A percentile compares a stretch with the other conserved stretches of the same genome.
These are phyloP conservation scores for Phytopythium boreale DNA, from an alignment of 352 stramenopile species.

Conservation along the genomic window DNA sequence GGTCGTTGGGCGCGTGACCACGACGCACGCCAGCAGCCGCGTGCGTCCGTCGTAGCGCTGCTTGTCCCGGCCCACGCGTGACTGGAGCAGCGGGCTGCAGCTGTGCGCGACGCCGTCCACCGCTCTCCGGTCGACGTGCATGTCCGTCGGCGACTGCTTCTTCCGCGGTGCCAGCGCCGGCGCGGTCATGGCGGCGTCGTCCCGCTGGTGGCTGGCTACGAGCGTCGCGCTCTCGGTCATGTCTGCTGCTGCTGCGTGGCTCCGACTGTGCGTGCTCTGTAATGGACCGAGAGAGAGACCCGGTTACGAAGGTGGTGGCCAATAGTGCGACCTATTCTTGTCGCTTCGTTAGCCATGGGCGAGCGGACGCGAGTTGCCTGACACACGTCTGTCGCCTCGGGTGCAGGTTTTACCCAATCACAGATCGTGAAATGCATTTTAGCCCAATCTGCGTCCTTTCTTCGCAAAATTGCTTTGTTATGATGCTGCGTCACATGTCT, in stretches of 20 bases:
- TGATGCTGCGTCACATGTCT: background rate
- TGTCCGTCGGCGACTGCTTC: background rate
- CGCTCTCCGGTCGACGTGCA: background rate
- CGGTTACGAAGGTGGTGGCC: no score
- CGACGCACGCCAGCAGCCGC: constrained; percentile 55
- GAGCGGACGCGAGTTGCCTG: background rate
- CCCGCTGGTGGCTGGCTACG: background rate
- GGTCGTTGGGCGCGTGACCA: constrained; percentile 13
- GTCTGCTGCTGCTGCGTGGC: background rate
- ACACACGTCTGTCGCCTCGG: background rate
- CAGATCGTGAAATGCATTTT: background rate
- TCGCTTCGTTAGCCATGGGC: background rate
- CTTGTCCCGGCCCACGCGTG: constrained; percentile 52
- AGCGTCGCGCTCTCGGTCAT: background rate
- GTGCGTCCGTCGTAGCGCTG: constrained; percentile 65
- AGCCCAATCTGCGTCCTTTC: background rate
- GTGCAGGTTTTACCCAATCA: background rate
- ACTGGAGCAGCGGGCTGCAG: constrained; percentile 33
- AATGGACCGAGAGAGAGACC: no score
- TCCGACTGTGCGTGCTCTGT: background rate
- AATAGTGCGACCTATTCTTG: background rate
- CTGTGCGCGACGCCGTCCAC: background rate
- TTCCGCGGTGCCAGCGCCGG: background rate
- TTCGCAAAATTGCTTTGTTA: background rate
- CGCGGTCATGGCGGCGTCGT: background rate